Conservation (phyloP, 1,284 basidiomycete species). For the Coniferiporia sulphurascens region DNA sequence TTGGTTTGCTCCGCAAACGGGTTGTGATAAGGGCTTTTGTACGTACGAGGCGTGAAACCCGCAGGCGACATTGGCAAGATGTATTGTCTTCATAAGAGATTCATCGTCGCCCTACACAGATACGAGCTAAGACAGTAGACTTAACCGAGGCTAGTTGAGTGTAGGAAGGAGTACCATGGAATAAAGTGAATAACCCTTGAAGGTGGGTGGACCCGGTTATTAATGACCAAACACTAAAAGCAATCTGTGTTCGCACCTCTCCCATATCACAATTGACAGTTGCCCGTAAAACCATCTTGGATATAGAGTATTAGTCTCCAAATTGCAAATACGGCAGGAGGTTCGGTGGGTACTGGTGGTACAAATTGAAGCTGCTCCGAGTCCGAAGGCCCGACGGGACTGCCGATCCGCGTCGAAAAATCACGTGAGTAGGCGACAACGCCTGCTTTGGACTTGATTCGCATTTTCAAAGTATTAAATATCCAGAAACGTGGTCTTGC, state of each 20-base stretch:
- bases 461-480: too few relatives aligned
- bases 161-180: constrained; percentile 34
- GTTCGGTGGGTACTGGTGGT: not conserved
- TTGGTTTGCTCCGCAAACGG: too few relatives aligned
- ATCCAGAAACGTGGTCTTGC: too few relatives aligned
- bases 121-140: not conserved
- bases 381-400: not conserved
- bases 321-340: not conserved
- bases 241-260: constrained; percentile 35
- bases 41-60: constrained; percentile 59
- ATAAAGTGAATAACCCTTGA: constrained; percentile 48
- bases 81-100: constrained; percentile 55
- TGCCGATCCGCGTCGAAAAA: not conserved
- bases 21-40: not conserved
- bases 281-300: constrained; percentile 31
- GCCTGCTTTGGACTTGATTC: too few relatives aligned
- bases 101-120: constrained; percentile 50
- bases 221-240: not conserved
- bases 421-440: not conserved
- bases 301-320: not conserved
- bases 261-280: constrained; percentile 63
- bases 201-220: not conserved
- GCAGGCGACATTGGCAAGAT: constrained; percentile 60
- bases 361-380: too few relatives aligned
- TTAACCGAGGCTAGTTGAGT: not conserved